Base-by-base conservation (phyloP, 108 stramenopile species). In the Skeletonema tropicum region DNA sequence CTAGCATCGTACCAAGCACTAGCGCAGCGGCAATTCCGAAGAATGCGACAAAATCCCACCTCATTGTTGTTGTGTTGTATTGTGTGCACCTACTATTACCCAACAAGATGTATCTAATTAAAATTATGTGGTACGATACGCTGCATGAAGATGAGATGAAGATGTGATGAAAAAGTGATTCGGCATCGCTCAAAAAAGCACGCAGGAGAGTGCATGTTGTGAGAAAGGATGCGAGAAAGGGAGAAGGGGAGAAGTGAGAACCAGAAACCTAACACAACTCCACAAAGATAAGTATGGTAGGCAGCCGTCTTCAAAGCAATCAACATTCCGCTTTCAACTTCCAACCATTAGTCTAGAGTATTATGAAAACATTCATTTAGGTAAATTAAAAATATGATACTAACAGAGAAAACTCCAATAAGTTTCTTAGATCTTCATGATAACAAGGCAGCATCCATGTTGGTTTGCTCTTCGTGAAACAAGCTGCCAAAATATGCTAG, bases 401-500 rank as follows among this genome's bases (percentile, higher is more conserved):
- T 29, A 2, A 29, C 26, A 29, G 26, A 29, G 2, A 29, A 29
- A 29, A 29, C 1, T 29, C 26, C 26, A n/a, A n/a, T n/a, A 29
- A 29, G 26, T 29, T 5, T 3, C 0, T 41, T 23, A 55, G 9
- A 23, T 55, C 23, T 23, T 55, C 52, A 55, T 25, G 9, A 23
- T 9, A 2, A 55, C 52, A 11, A 55, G 23, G 52, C 52, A 55
- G 23, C 52, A 7, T 7, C 23, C 23, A 3, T 55, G 52, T 23
- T 55, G 23, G 52, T 23, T 55, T 23, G 52, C 52, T 55, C 52
- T 55, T 10, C 52, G 19, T 55, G 52, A 72, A 8, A 80, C 72
- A 68, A 80, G 32, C 60, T 80, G 68, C 79, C 71, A 72, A 67
- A 80, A 80, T 30, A 67, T 63, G 8, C 66, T 68, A 12, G 72